Percentiles rank a stretch among this genome's conserved stretches.
Conservation (phyloP, 2,329 filamentous ascomycete species). For the Thielaviopsis populi region DNA sequence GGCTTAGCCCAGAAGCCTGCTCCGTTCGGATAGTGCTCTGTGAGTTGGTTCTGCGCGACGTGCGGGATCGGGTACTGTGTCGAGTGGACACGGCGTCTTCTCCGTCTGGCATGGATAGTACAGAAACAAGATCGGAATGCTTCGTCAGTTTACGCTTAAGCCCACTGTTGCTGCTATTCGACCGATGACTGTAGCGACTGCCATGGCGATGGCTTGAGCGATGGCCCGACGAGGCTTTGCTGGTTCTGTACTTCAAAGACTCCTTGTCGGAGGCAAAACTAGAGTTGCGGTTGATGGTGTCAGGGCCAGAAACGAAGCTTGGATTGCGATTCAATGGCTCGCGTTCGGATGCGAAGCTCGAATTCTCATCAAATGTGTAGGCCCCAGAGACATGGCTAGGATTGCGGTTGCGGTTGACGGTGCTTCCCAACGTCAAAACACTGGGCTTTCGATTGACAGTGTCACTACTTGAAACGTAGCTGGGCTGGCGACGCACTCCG, state of each 20-base stretch:
- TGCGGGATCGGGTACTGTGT: constrained; percentile 20
- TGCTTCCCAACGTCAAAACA: not conserved
- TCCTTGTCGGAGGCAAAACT: constrained; percentile 7
- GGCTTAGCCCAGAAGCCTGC: not conserved
- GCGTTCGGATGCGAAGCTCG: not conserved
- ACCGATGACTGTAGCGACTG: constrained; percentile 12
- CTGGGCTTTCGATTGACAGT: constrained; percentile 8
- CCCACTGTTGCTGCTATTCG: constrained; percentile 21
- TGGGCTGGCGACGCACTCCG: constrained; percentile 8
- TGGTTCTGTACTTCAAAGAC: not conserved
- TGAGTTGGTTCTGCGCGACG: constrained; percentile 9
- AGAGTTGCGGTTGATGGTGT: constrained; percentile 11
- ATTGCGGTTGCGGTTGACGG: not conserved
- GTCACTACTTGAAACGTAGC: constrained; percentile 9
- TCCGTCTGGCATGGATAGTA: constrained; percentile 59
- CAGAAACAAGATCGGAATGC: constrained; percentile 86
- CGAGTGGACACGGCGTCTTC: constrained; percentile 44
- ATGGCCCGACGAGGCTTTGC: not conserved
- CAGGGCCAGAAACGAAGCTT: constrained; percentile 7
- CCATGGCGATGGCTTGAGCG: constrained; percentile 4
- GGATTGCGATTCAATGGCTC: constrained; percentile 6
- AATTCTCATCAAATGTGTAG: not conserved
- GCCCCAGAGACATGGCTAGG: constrained; percentile 11
- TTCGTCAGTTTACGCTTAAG: constrained; percentile 69
- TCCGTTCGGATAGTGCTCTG: constrained; percentile 5